phyloP scores from a whole-genome alignment of 176 grass and related monocot species.

The Oryza nivara region DNA sequence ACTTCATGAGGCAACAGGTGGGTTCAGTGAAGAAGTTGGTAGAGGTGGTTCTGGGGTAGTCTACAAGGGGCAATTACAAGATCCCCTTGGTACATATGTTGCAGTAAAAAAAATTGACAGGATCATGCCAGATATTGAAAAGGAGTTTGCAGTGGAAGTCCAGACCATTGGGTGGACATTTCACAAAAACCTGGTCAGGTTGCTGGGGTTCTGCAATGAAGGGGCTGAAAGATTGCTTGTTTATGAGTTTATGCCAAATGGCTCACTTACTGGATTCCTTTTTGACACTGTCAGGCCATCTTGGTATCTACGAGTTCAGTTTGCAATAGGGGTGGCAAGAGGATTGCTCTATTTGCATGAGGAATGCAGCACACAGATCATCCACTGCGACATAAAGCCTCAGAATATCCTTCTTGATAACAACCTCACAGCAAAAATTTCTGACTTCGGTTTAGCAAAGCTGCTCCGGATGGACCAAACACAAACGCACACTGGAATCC shows the following conservation, averaged over 20 bases:
- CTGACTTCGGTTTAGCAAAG: slow-evolving; percentile 40
- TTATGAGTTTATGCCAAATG: slow-evolving; percentile 53
- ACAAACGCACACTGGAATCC: slow-evolving; percentile 32
- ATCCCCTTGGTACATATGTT: neutral
- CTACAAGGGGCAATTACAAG: slow-evolving; percentile 39
- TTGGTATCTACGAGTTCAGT: slow-evolving; percentile 40
- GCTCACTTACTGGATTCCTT: slow-evolving; percentile 33
- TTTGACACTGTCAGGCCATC: slow-evolving; percentile 5
- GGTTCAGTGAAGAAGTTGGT: slow-evolving; percentile 51
- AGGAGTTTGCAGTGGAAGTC: slow-evolving; percentile 44
- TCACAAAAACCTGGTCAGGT: slow-evolving; percentile 49
- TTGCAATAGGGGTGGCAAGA: slow-evolving; percentile 39
- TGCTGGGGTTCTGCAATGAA: slow-evolving; percentile 48
- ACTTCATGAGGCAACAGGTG: slow-evolving; percentile 46
- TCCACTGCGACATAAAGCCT: slow-evolving; percentile 60
- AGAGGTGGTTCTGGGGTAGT: slow-evolving; percentile 47
- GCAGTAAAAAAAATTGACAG: slow-evolving; percentile 53
- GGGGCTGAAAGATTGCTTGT: slow-evolving; percentile 39
- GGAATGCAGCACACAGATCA: slow-evolving; percentile 50
- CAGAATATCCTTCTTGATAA: slow-evolving; percentile 50
- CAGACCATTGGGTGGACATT: slow-evolving; percentile 32
- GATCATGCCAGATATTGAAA: slow-evolving; percentile 21
- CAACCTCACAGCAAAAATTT: slow-evolving; percentile 23
- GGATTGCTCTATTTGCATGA: slow-evolving; percentile 49
- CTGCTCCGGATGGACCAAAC: slow-evolving; percentile 38